Evolutionary conservation across 2,329 filamentous ascomycete genomes (phyloP).

Genomic region (Beauveria medogensis): DNA sequence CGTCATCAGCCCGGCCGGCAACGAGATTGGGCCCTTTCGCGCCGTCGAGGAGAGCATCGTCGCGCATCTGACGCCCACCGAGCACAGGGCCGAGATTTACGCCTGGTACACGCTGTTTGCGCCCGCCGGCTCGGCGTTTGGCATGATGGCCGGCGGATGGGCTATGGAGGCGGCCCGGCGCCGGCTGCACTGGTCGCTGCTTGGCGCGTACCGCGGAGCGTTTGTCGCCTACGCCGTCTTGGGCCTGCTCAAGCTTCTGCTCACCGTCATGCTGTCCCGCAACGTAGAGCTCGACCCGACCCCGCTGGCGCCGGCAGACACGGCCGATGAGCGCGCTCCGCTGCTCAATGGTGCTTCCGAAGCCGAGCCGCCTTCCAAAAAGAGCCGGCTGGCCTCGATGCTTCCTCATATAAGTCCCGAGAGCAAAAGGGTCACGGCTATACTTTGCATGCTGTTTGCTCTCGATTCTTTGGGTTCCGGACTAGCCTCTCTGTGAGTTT

Average conservation of each 20-base stretch:
- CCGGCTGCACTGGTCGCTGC: slow-evolving; percentile 32
- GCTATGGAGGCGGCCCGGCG: slow-evolving; percentile 41
- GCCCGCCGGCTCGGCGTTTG: slow-evolving; percentile 51
- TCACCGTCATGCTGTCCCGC: slow-evolving; percentile 41
- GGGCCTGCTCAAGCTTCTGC: slow-evolving; percentile 47
- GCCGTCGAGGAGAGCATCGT: slow-evolving; percentile 55
- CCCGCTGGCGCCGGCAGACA: neutral
- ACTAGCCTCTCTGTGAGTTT: slow-evolving; percentile 54
- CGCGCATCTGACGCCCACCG: slow-evolving; percentile 43
- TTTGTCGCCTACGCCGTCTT: slow-evolving; percentile 51
- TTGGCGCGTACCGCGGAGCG: slow-evolving; percentile 44
- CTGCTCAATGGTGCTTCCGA: slow-evolving; percentile 16
- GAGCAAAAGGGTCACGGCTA: slow-evolving; percentile 46
- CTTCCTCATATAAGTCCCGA: slow-evolving; percentile 50
- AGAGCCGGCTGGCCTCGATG: slow-evolving; percentile 20
- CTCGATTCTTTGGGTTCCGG: slow-evolving; percentile 65
- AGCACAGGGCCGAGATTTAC: slow-evolving; percentile 45
- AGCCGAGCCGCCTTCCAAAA: neutral
- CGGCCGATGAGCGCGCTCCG: slow-evolving; percentile 15
- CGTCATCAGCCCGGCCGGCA: slow-evolving; percentile 55
- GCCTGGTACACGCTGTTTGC: slow-evolving; percentile 55
- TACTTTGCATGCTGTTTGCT: slow-evolving; percentile 59
- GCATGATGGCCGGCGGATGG: slow-evolving; percentile 53
- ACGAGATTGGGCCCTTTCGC: slow-evolving; percentile 56
- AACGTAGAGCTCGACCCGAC: slow-evolving; percentile 32